Evolutionary conservation across 345 rosid genomes (phyloP).

Genomic region (Lepidium didymum): DNA sequence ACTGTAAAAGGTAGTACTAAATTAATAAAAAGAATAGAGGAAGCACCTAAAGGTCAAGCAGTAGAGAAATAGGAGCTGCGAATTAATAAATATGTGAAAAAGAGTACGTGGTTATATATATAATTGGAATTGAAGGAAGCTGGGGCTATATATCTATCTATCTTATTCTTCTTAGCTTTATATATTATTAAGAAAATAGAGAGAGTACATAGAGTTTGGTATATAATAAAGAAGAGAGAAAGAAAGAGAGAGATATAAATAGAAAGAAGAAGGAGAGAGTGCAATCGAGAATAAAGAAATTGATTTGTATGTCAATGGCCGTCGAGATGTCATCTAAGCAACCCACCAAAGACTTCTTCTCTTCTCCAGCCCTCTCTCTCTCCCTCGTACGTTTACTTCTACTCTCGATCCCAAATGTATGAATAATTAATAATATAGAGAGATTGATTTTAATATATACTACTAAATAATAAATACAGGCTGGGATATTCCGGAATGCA

Average conservation of each 20-base stretch:
- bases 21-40: neutral
- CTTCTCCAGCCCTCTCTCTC: conserved; percentile 97
- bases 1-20: neutral
- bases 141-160: neutral
- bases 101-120: no score
- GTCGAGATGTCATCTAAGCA: conserved; percentile 81
- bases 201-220: conserved; percentile 5
- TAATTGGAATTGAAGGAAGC: conserved; percentile 1
- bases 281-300: neutral
- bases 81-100: no score
- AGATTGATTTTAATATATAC: no score
- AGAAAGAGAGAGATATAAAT: conserved; percentile 20
- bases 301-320: conserved; percentile 49
- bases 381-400: conserved; percentile 43
- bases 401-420: no score
- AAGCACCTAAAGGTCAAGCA: conserved; percentile 29
- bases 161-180: no score
- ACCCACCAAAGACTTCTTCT: conserved; percentile 84
- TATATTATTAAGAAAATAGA: no score
- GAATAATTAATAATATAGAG: neutral
- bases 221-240: neutral
- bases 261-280: conserved; percentile 1
- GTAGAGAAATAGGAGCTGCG: neutral
- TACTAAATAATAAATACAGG: conserved; percentile 29
- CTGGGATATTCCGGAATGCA: conserved; percentile 87